phyloP scores from a whole-genome alignment of 2,329 filamentous ascomycete genomes.

The Penicillium polonicum region DNA sequence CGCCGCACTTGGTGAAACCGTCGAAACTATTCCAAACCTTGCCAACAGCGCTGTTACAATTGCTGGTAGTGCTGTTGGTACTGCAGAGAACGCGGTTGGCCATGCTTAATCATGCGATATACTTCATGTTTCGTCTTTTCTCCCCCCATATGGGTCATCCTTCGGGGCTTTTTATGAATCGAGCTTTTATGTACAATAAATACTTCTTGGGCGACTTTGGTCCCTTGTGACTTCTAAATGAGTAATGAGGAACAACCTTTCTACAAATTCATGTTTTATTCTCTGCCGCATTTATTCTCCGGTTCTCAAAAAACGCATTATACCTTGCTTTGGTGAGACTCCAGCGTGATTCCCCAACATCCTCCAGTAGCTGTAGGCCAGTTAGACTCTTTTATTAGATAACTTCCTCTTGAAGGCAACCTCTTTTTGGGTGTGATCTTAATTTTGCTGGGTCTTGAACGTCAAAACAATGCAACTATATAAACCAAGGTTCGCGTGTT shows the following conservation, averaged over 20 bases:
- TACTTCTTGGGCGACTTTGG: slow-evolving; percentile 9
- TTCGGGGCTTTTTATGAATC: background rate
- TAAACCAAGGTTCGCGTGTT: background rate
- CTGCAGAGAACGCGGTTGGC: slow-evolving; percentile 11
- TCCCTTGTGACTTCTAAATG: background rate
- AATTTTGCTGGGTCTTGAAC: background rate
- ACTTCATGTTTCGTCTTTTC: background rate
- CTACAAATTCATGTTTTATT: background rate
- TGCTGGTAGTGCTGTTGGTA: slow-evolving; percentile 12
- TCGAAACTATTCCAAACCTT: background rate
- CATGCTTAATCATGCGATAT: slow-evolving; percentile 1
- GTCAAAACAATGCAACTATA: too few species aligned
- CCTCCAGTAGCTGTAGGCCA: background rate
- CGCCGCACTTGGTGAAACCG: background rate
- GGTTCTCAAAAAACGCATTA: background rate
- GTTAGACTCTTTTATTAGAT: too few species aligned
- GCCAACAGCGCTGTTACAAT: slow-evolving; percentile 7
- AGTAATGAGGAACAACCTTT: background rate
- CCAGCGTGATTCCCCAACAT: background rate
- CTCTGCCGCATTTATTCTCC: background rate
- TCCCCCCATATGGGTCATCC: background rate
- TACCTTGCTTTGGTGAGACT: background rate
- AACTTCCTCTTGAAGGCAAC: too few species aligned
- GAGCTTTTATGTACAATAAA: slow-evolving; percentile 16
- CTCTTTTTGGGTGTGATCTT: background rate